Evolutionary conservation across 495 filamentous ascomycete genomes (phyloP).

Genomic region (Podospora sp.): DNA sequence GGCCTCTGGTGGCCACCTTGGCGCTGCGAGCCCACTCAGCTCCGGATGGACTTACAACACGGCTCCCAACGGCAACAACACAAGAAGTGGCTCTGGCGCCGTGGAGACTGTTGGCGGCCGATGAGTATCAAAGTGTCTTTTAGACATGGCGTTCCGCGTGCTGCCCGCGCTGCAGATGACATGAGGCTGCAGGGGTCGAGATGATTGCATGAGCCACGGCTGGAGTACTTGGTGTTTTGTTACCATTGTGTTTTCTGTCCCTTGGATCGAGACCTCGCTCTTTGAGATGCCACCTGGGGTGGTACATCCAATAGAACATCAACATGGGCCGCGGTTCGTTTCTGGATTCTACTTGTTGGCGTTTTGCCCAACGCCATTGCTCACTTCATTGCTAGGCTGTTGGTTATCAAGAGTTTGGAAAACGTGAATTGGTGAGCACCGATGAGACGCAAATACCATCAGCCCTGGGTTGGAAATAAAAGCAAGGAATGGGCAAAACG

Average conservation of each 20-base stretch:
- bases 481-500: background rate
- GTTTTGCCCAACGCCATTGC: background rate
- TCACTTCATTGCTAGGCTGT: background rate
- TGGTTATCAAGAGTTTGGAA: background rate
- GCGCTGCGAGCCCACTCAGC: conserved; percentile 37
- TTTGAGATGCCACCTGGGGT: background rate
- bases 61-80: conserved; percentile 25
- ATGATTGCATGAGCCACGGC: conserved; percentile 20
- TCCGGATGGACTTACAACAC: conserved; percentile 45
- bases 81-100: conserved; percentile 13
- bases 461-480: conserved; percentile 1
- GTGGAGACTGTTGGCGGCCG: conserved; percentile 31
- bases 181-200: background rate
- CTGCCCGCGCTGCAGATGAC: background rate
- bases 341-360: background rate
- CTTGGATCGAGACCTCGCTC: background rate
- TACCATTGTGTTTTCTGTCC: background rate
- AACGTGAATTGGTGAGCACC: background rate
- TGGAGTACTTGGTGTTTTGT: conserved; percentile 8
- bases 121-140: conserved; percentile 13
- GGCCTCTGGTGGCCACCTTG: conserved; percentile 37
- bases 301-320: background rate
- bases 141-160: background rate
- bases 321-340: too few relatives aligned
- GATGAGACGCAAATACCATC: background rate